phyloP scores from a whole-genome alignment of 768 basidiomycete species.

The Fibroporia radiculosa region DNA sequence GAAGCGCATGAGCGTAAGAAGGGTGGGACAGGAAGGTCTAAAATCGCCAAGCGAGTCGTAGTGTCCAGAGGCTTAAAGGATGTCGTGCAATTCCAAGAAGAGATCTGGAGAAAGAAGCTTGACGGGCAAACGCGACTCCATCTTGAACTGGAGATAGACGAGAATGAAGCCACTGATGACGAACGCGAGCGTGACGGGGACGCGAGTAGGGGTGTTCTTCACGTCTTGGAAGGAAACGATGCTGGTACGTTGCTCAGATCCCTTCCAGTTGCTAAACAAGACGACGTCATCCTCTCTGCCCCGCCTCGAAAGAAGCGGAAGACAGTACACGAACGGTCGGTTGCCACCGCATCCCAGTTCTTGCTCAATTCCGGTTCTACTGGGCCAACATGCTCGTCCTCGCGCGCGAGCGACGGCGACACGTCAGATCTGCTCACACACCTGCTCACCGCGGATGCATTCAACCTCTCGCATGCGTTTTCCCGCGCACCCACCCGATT shows the following conservation, averaged over 20 bases:
- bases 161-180: constrained; percentile 23
- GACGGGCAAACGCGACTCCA: constrained; percentile 27
- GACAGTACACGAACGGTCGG: constrained; percentile 19
- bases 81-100: constrained; percentile 59
- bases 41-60: constrained; percentile 52
- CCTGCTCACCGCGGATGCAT: constrained; percentile 40
- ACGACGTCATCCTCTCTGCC: constrained; percentile 7
- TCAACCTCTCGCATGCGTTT: constrained; percentile 22
- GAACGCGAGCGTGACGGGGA: constrained; percentile 13
- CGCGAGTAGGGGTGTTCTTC: constrained; percentile 3
- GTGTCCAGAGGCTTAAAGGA: constrained; percentile 66
- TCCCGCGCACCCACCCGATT: constrained; percentile 48
- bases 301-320: constrained; percentile 24
- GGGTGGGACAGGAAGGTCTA: constrained; percentile 41
- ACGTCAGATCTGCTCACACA: constrained; percentile 37
- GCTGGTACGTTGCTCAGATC: constrained; percentile 1
- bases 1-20: constrained; percentile 41
- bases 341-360: constrained; percentile 45
- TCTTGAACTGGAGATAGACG: constrained; percentile 32
- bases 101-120: constrained; percentile 42
- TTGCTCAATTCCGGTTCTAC: constrained; percentile 37
- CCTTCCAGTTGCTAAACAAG: not conserved
- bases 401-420: not conserved
- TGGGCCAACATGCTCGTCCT: constrained; percentile 1
- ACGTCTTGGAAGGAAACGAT: constrained; percentile 2